Percentiles rank a stretch among this genome's conserved stretches.
Evolutionary conservation across 2,329 filamentous ascomycete genomes (phyloP).

Genomic region (Tympanopsis confertula): DNA sequence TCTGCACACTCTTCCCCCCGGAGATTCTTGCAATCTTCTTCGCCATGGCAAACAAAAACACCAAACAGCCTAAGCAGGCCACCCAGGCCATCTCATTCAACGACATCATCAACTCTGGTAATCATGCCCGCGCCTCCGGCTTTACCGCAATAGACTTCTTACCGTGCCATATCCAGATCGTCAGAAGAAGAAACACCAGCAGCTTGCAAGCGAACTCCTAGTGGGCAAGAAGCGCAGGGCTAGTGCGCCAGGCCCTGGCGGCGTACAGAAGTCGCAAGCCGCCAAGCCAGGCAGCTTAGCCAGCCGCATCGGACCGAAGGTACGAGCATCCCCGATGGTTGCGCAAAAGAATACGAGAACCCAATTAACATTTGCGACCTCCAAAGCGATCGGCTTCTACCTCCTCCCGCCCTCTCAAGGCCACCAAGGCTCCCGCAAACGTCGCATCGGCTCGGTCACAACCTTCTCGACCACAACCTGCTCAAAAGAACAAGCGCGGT

Average conservation of each 20-base stretch:
- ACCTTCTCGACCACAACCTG: too few species aligned
- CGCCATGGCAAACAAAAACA: too few species aligned
- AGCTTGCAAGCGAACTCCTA: slow-evolving; percentile 42
- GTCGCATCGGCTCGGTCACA: too few species aligned
- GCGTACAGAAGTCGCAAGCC: slow-evolving; percentile 22
- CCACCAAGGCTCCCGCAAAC: too few species aligned
- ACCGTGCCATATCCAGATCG: slow-evolving; percentile 24
- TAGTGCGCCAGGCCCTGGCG: slow-evolving; percentile 28
- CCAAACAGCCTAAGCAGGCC: too few species aligned
- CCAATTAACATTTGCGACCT: too few species aligned
- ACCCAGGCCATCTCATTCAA: slow-evolving; percentile 33
- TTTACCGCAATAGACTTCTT: slow-evolving; percentile 1
- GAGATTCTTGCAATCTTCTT: too few species aligned
- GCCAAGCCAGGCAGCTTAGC: slow-evolving; percentile 35
- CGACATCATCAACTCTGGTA: slow-evolving; percentile 36
- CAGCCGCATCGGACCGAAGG: slow-evolving; percentile 48
- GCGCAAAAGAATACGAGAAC: too few species aligned
- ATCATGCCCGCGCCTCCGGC: slow-evolving; percentile 4
- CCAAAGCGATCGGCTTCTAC: too few species aligned
- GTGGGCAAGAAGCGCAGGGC: slow-evolving; percentile 38
- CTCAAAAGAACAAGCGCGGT: too few species aligned
- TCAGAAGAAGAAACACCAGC: slow-evolving; percentile 39
- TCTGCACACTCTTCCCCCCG: too few species aligned
- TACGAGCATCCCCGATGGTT: slow-evolving; percentile 12
- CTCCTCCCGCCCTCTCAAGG: too few species aligned